Evolutionary conservation across 169 alveolate species (phyloP), one percentile per base, ranked within the genome.

Genomic region (Plasmodium adleri): DNA sequence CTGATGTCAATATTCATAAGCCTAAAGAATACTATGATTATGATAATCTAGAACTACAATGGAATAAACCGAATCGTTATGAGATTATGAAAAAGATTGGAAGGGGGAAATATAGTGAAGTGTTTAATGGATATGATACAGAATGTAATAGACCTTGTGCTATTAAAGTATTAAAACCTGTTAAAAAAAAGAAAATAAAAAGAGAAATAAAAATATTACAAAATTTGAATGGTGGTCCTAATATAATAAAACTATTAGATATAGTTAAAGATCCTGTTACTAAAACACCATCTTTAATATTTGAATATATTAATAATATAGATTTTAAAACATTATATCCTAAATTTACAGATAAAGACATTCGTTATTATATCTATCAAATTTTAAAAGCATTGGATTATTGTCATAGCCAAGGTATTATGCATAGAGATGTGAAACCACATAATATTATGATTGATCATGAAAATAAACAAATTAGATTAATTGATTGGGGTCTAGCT

Each of bases 401-500:
- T 94, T 97, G 99, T 72, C 99, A 99, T 94, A 97, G 99, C 58
- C 98, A 98, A 88, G 99, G 99, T 32, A 98, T 99, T 73, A 98
- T 98, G 98, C 99, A 99, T 92, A 92, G 99, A 72, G 99, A 97
- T 85, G 98, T 97, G 68, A 97, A 97, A 88, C 99, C 99, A 74
- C 99, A 98, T 88, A 99, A 99, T 94, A 97, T 98, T 43, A 98
- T 98, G 97, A 97, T 98, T 49, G 99, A 98, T 93, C 99, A 97
- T 72, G 96, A 93, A 66, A 75, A 91, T 78, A 96, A 96, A 92
- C 93, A 95, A 73, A 94, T 99, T 72, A 94, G 99, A 83, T 93
- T 99, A 32, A 98, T 99, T 78, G 99, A 99, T 90, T 99, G 99
- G 99, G 99, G 99, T 0, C 96, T 99, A 28, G 99, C 99, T 10